Conservation (phyloP, 345 rosid species). For the Bruguiera gymnorhiza region DNA sequence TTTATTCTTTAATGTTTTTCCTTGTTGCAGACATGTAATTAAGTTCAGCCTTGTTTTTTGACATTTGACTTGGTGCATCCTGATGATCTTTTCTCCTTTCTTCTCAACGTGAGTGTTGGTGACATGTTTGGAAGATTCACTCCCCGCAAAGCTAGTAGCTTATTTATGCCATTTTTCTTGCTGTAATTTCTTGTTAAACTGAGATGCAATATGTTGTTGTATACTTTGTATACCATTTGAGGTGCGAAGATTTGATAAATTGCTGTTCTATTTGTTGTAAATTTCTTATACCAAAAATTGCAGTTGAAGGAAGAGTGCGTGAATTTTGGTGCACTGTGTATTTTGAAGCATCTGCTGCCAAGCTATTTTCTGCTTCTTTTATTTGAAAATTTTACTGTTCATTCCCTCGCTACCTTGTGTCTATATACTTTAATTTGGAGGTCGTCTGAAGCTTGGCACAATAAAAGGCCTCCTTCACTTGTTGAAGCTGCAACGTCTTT, state of each 20-base stretch:
- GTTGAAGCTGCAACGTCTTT: conserved; percentile 69
- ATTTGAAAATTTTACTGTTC: conserved; percentile 8
- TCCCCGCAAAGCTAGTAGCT: background rate
- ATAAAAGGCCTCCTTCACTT: conserved; percentile 71
- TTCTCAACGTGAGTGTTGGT: conserved; percentile 62
- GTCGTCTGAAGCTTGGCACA: conserved; percentile 82
- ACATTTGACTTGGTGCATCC: conserved; percentile 77
- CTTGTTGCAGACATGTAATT: conserved; percentile 73
- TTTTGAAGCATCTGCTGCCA: conserved; percentile 84
- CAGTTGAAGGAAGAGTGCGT: conserved; percentile 80
- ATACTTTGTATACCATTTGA: too few relatives aligned
- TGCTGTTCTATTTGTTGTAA: background rate
- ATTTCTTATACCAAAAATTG: conserved; percentile 57
- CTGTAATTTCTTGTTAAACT: too few relatives aligned
- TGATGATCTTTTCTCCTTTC: conserved; percentile 81
- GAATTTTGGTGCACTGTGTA: conserved; percentile 84
- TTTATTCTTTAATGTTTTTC: background rate
- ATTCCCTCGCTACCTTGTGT: conserved; percentile 22
- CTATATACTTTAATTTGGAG: conserved; percentile 37
- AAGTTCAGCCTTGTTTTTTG: conserved; percentile 88
- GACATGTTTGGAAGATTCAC: background rate
- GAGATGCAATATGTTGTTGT: too few relatives aligned
- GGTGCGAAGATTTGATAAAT: too few relatives aligned
- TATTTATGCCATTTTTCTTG: too few relatives aligned
- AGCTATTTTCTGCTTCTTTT: conserved; percentile 47